Base-by-base conservation (phyloP, 768 basidiomycete species). In the Pholiota conissans region DNA sequence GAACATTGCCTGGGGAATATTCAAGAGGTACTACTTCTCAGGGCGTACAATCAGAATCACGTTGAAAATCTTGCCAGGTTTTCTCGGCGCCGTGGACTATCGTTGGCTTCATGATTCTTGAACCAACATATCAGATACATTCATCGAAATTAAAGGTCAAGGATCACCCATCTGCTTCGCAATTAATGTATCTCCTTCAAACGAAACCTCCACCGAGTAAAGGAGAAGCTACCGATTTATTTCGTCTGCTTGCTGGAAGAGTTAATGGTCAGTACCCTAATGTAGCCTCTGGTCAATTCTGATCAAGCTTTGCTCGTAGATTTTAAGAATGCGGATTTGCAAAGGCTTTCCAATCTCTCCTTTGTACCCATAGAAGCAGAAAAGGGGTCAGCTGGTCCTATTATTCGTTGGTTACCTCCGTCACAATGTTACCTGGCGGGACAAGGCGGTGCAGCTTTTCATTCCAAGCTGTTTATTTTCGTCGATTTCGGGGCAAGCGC, bases 401-500 rank as follows among this genome's bases (percentile, higher is more conserved):
- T 56, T n/a, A 67, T 73, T 58, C 77, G 67, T 49, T 85, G 77
- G 77, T 67, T 89, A 24, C 69, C 80, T 24, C 90, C 90, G 8
- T 75, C 67, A 3, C 86, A 87, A 55, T 93, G 91, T 62, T 92
- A 87, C 67, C 80, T 94, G 56, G 82, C 80, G 3, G 75, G 78
- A 27, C 74, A 78, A 50, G 70, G 76, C 16, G 74, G 77, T 24
- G 80, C 81, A 24, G 78, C 81, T 32, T 84, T 93, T 37, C 89
- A 91, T 66, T 88, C 89, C 3, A 87, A 89, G 61, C 73, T 96
- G 1, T 97, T 98, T 66, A 80, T 84, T 30, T 97, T 95, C 64
- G 85, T 98, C 49, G 87, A 96, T 69, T 97, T 96, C 67, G 95
- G 95, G 2, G 67, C 79, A 1, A 74, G 79, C 4, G 96, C 90